Evolutionary conservation across 75 land plant species (phyloP).

Genomic region (Pinus albicaulis): DNA sequence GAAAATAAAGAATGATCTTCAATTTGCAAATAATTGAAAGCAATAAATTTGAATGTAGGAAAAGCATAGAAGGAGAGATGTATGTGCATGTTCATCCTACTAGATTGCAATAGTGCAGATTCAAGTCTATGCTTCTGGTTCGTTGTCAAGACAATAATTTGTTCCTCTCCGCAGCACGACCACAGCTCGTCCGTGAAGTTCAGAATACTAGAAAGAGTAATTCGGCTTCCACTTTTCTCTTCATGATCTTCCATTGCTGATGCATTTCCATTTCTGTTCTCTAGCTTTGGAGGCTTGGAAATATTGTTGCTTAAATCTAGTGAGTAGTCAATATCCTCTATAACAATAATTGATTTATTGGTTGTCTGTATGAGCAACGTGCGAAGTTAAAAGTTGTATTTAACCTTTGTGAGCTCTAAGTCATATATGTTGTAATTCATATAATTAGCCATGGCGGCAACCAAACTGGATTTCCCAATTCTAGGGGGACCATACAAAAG

Average conservation of each 20-base stretch:
- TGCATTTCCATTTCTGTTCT: too few species aligned
- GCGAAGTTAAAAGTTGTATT: conserved; percentile 14
- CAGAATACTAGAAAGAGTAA: conserved; percentile 70
- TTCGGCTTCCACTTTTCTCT: conserved; percentile 15
- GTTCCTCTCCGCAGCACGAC: conserved; percentile 74
- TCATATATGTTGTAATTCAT: conserved; percentile 31
- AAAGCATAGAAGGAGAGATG: conserved; percentile 59
- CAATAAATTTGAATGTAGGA: conserved; percentile 58
- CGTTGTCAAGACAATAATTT: conserved; percentile 77
- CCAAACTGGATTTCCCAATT: conserved; percentile 37
- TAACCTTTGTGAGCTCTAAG: conserved; percentile 29
- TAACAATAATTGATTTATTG: conserved; percentile 67
- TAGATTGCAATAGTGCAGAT: conserved; percentile 61
- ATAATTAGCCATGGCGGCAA: conserved; percentile 32
- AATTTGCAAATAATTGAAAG: conserved; percentile 45
- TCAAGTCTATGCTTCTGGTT: conserved; percentile 70
- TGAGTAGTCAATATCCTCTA: conserved; percentile 83
- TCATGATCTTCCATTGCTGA: background rate
- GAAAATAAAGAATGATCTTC: conserved; percentile 41
- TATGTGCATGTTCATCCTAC: conserved; percentile 84
- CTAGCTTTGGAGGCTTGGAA: conserved; percentile 2
- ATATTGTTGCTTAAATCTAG: conserved; percentile 33
- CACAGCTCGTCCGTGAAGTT: conserved; percentile 85
- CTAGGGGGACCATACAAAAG: conserved; percentile 38
- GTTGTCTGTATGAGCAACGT: conserved; percentile 10